These are phyloP conservation scores for Allantophomopsis cytisporea DNA, from an alignment of 2,329 filamentous ascomycete genomes.

Conservation along the genomic window DNA sequence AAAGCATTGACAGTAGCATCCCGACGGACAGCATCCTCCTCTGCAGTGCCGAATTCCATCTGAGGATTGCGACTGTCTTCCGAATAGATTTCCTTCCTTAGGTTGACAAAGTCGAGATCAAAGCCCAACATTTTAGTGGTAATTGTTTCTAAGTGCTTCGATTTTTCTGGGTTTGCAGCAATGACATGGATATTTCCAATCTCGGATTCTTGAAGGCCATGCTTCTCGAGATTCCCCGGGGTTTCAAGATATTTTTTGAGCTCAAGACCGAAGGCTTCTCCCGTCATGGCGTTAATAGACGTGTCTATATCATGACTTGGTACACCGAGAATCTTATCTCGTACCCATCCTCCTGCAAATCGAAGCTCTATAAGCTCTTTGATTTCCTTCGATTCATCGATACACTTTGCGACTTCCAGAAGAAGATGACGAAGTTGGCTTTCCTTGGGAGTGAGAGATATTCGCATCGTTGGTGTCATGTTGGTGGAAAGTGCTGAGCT, in stretches of 20 bases:
- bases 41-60: constrained; percentile 85
- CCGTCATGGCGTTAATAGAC: constrained; percentile 77
- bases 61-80: constrained; percentile 82
- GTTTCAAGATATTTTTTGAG: constrained; percentile 55
- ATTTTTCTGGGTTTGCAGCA: constrained; percentile 86
- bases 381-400: constrained; percentile 36
- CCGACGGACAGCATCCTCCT: constrained; percentile 77
- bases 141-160: constrained; percentile 87
- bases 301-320: constrained; percentile 73
- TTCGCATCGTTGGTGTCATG: constrained; percentile 14
- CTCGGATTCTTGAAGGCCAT: constrained; percentile 41
- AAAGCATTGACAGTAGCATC: constrained; percentile 93
- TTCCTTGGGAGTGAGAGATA: constrained; percentile 57
- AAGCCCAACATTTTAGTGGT: constrained; percentile 75
- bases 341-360: constrained; percentile 80
- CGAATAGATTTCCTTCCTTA: constrained; percentile 81
- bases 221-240: constrained; percentile 44
- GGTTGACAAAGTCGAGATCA: constrained; percentile 88
- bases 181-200: constrained; percentile 77
- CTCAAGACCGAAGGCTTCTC: constrained; percentile 57
- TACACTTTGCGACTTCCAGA: constrained; percentile 65
- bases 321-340: constrained; percentile 65
- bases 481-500: constrained; percentile 12
- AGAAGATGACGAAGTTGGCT: constrained; percentile 60
- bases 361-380: constrained; percentile 49